phyloP scores from a whole-genome alignment of 2,329 filamentous ascomycete species.

The Ophiostoma quercus region DNA sequence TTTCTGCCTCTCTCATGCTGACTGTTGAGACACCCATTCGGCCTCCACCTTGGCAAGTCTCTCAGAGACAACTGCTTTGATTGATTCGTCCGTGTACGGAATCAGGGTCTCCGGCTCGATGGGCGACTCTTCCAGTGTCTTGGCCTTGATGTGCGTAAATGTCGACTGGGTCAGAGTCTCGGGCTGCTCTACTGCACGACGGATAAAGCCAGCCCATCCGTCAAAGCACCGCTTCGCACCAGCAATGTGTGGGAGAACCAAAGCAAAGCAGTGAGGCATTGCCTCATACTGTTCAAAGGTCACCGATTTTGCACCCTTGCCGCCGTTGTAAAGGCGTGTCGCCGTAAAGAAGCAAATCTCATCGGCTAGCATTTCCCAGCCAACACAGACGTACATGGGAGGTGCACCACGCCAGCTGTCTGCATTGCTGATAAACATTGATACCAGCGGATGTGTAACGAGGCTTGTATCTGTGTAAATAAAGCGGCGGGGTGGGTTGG shows the following conservation, averaged over 20 bases:
- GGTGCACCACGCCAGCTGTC: constrained; percentile 56
- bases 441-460: constrained; percentile 62
- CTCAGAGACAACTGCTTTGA: constrained; percentile 37
- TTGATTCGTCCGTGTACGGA: constrained; percentile 41
- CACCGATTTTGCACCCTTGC: constrained; percentile 57
- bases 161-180: constrained; percentile 30
- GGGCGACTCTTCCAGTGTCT: constrained; percentile 45
- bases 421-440: constrained; percentile 48
- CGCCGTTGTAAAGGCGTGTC: constrained; percentile 41
- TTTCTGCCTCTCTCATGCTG: constrained; percentile 26
- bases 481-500: constrained; percentile 47
- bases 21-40: background rate
- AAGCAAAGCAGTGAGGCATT: constrained; percentile 72
- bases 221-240: constrained; percentile 49
- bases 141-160: constrained; percentile 46
- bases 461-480: constrained; percentile 53
- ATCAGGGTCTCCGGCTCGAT: constrained; percentile 43
- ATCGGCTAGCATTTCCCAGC: constrained; percentile 67
- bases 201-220: constrained; percentile 54
- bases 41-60: constrained; percentile 6
- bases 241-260: constrained; percentile 47
- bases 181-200: constrained; percentile 26
- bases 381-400: constrained; percentile 63
- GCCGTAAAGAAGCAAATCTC: constrained; percentile 62
- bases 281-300: constrained; percentile 69